A percentile compares a stretch with the other conserved stretches of the same genome.
Conservation (phyloP, 768 basidiomycete genomes). For the Collybiopsis confluens region DNA sequence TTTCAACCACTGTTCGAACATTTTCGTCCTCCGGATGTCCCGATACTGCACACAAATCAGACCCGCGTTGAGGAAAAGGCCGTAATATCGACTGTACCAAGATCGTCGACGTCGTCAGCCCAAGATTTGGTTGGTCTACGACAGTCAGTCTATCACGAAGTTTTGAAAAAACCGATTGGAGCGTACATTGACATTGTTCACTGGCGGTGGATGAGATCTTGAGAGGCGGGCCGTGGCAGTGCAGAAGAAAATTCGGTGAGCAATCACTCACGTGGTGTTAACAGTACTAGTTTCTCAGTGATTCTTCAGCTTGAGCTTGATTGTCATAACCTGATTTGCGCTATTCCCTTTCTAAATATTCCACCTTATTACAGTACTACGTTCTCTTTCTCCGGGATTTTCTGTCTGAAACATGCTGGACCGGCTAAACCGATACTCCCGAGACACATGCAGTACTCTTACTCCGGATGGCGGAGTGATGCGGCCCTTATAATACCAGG, state of each 20-base stretch:
- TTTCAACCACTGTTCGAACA: constrained; percentile 82
- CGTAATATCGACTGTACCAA: constrained; percentile 36
- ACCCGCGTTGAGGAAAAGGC: neutral
- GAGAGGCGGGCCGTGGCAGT: too few species aligned
- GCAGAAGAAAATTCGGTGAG: too few species aligned
- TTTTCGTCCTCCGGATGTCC: constrained; percentile 64
- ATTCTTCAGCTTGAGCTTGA: too few species aligned
- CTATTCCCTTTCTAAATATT: too few species aligned
- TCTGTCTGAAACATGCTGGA: neutral
- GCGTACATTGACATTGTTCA: neutral
- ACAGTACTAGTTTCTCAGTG: too few species aligned
- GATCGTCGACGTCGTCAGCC: constrained; percentile 85
- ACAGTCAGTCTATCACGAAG: neutral
- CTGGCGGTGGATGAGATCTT: neutral
- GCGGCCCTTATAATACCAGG: too few species aligned
- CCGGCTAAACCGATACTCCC: too few species aligned
- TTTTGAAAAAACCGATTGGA: neutral
- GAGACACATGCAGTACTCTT: neutral
- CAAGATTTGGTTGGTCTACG: constrained; percentile 67
- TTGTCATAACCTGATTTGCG: too few species aligned
- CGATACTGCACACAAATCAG: neutral
- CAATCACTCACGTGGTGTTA: too few species aligned
- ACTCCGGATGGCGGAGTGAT: neutral
- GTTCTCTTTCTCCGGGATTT: too few species aligned
- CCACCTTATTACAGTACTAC: too few species aligned